phyloP scores from a whole-genome alignment of 352 stramenopile genomes.

The Phytopythium vexans region DNA sequence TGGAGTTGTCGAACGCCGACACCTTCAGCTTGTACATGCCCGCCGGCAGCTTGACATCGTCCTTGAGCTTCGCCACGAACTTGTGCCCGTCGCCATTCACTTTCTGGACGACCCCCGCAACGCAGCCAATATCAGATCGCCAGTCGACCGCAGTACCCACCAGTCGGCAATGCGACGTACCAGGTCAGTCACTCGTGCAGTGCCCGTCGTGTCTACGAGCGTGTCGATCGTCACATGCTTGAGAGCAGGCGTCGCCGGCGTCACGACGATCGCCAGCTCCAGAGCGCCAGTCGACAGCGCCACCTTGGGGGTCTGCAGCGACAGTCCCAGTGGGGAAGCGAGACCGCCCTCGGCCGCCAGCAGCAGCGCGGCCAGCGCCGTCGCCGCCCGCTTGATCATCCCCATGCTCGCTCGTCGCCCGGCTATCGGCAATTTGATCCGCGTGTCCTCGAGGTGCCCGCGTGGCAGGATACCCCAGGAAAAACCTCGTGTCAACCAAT shows the following conservation, averaged over 20 bases:
- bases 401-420: too few species aligned
- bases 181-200: conserved; percentile 50
- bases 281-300: conserved; percentile 33
- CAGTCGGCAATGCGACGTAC: conserved; percentile 20
- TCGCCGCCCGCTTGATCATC: too few species aligned
- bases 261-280: conserved; percentile 51
- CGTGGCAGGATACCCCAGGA: too few species aligned
- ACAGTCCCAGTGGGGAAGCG: conserved; percentile 4
- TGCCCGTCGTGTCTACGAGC: conserved; percentile 63
- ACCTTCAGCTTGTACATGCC: conserved; percentile 87
- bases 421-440: too few species aligned
- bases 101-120: conserved; percentile 25
- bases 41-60: conserved; percentile 40
- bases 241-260: conserved; percentile 50
- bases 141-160: not conserved
- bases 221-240: conserved; percentile 61
- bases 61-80: conserved; percentile 43
- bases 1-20: conserved; percentile 30
- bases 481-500: too few species aligned
- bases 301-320: conserved; percentile 43
- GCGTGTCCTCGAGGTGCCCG: too few species aligned
- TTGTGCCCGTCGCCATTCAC: conserved; percentile 58
- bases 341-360: too few species aligned
- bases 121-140: not conserved
- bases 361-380: too few species aligned